phyloP scores from a whole-genome alignment of 2,329 filamentous ascomycete genomes.

The Polychaeton citri region DNA sequence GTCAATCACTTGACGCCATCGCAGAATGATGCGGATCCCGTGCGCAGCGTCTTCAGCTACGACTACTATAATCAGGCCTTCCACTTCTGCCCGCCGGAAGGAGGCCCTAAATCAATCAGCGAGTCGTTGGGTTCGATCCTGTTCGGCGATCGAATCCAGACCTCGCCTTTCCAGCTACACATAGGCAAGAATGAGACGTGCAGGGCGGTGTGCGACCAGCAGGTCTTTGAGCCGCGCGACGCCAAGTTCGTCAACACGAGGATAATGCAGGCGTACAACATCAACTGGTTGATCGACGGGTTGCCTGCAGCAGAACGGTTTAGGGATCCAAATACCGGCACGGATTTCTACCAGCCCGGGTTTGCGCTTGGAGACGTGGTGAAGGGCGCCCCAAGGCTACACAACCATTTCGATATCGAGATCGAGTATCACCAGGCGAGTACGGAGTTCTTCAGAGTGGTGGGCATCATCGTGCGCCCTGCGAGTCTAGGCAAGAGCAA shows the following conservation, averaged over 20 bases:
- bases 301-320: slow-evolving; percentile 79
- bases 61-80: slow-evolving; percentile 89
- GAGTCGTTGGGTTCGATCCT: slow-evolving; percentile 92
- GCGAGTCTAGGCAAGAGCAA: slow-evolving; percentile 51
- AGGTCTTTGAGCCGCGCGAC: slow-evolving; percentile 51
- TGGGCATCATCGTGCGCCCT: slow-evolving; percentile 81
- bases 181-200: slow-evolving; percentile 84
- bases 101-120: slow-evolving; percentile 63
- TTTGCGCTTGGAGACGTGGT: slow-evolving; percentile 57
- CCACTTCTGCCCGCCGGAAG: slow-evolving; percentile 72
- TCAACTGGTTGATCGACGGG: slow-evolving; percentile 94
- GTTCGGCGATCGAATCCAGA: slow-evolving; percentile 93
- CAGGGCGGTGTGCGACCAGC: slow-evolving; percentile 59
- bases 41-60: slow-evolving; percentile 88
- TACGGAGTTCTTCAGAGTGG: slow-evolving; percentile 65
- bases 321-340: slow-evolving; percentile 59
- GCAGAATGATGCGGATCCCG: slow-evolving; percentile 60
- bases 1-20: slow-evolving; percentile 90
- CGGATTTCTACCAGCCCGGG: slow-evolving; percentile 79
- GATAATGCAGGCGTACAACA: slow-evolving; percentile 74
- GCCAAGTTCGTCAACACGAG: slow-evolving; percentile 69
- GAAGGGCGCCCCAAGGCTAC: slow-evolving; percentile 48
- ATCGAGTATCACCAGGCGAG: slow-evolving; percentile 82
- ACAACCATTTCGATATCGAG: slow-evolving; percentile 92
- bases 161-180: slow-evolving; percentile 79